Base-by-base conservation (phyloP, 2,329 filamentous ascomycete genomes). In the Alternaria solani region DNA sequence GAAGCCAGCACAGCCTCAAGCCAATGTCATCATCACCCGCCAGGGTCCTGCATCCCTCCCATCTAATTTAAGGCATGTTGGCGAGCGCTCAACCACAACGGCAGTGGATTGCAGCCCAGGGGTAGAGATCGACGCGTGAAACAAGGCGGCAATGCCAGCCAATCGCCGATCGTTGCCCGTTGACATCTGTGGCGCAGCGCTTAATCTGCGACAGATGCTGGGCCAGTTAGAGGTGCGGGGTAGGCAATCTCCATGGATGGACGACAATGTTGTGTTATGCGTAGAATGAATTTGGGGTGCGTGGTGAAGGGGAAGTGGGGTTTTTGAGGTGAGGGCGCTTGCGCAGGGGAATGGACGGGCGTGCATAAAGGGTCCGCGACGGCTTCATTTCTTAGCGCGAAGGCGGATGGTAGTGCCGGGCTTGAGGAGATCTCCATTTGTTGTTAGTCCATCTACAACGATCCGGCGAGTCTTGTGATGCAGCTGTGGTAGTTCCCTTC, bases 171-270 rank as follows among this genome's bases (percentile, higher is more conserved):
- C 64, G 57, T 66, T 62, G 66, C 61, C 56, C 48, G 56, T 32
- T 67, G 63, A 46, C 57, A 63, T 56, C 61, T 68, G 73, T 72
- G 71, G 68, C 66, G 68, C 60, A 65, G 71, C 68, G 66, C 68
- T 73, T 67, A 72, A 75, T 43, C 52, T 72, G 71, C 66, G 64
- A 75, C 74, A 63, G 62, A 60, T 41, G 47, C 41, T 61, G 38
- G 36, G 30, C 62, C 65, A 66, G 43, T 70, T 41, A 68, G 41
- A 61, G 36, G 25, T 32, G 51, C 39, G 28, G 20, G 39, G 36
- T 47, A 34, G 18, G 20, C 14, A 9, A 25, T 30, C n/a, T 59
- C 36, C 55, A 39, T 34, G 41, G 54, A 26, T 23, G 25, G 14
- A 51, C 18, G 23, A 28, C 28, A 9, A 25, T n/a, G 36, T 14